Evolutionary conservation across 805 yeast genomes (phyloP), one percentile per base, ranked within the genome.

Genomic region (Spencermartinsiella europaea): DNA sequence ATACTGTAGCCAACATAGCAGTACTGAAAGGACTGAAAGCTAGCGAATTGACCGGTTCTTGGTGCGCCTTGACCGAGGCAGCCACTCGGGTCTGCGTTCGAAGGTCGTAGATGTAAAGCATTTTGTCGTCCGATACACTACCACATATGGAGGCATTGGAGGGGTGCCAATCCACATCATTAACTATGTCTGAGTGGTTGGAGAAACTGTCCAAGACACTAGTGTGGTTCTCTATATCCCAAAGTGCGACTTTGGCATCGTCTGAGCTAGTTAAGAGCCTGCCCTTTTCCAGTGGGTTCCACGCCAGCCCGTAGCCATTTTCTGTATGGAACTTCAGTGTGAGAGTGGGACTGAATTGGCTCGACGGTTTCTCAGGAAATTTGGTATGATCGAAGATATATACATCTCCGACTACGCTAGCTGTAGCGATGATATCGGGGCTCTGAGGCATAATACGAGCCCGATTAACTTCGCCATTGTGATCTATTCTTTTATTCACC

Each of bases 231-330:
- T 63, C 53, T 7, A 77, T 56, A 53, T 83, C 84, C 95, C 95
- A 87, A 34, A 82, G 59, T 0, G 86, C 86, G 37, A 86, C 77
- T 21, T 76, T 75, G 14, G 75, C 64, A 61, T 86, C 95, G 49
- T 77, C 79, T 3, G 87, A 73, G 1, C 86, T 85, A 1, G 89
- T 72, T 10, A 81, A 66, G 25, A 88, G 71, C 49, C 64, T 64
- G 34, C 74, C 69, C 21, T 52, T 58, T 31, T 51, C 53, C 20
- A 52, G 52, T 19, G 72, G 68, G 47, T 75, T 68, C 95, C 95
- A 87, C 51, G 81, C 81, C 42, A 88, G 64, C 2, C 83, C 85
- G 59, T 72, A 79, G 1, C 95, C 95, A 55, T 82, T 88, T 46
- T 66, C 70, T 10, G 69, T 65, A 65, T 87, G 95, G 40, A 43